These are phyloP conservation scores for Petunia hybrid DNA, from an alignment of 305 asterid genomes.

Conservation along the genomic window DNA sequence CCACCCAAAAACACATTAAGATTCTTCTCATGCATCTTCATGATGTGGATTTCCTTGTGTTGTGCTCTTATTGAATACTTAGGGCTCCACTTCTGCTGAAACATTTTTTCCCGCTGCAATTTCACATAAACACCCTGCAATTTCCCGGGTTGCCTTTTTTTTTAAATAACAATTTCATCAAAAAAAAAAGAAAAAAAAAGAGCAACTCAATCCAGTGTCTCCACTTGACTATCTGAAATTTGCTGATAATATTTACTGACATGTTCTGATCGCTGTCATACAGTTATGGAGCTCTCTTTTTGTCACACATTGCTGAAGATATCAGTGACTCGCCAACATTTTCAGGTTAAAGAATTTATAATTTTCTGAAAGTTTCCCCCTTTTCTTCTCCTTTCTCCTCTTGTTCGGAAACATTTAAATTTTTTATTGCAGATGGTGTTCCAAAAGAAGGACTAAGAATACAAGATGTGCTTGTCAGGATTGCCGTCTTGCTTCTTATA, in stretches of 20 bases:
- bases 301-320: constrained; percentile 80
- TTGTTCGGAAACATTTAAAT: constrained; percentile 29
- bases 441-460: constrained; percentile 97
- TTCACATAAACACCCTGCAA: too few relatives aligned
- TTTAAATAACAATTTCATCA: too few relatives aligned
- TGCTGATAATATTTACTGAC: constrained; percentile 24
- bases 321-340: constrained; percentile 80
- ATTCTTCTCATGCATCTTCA: constrained; percentile 12
- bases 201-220: neutral
- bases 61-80: neutral
- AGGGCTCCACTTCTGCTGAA: neutral
- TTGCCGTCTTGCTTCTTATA: constrained; percentile 73
- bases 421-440: constrained; percentile 83
- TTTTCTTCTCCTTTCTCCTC: constrained; percentile 34
- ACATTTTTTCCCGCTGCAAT: neutral
- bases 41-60: neutral
- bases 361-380: constrained; percentile 21
- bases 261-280: constrained; percentile 34
- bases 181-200: too few relatives aligned
- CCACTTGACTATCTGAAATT: neutral
- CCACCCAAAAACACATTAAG: neutral
- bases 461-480: constrained; percentile 92
- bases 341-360: constrained; percentile 61
- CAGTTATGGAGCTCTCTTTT: constrained; percentile 86
- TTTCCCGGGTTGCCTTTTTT: too few relatives aligned